Percentiles rank a stretch among this genome's conserved stretches.
Evolutionary conservation across 805 yeast species (phyloP).

Genomic region (Candida chauliodis): DNA sequence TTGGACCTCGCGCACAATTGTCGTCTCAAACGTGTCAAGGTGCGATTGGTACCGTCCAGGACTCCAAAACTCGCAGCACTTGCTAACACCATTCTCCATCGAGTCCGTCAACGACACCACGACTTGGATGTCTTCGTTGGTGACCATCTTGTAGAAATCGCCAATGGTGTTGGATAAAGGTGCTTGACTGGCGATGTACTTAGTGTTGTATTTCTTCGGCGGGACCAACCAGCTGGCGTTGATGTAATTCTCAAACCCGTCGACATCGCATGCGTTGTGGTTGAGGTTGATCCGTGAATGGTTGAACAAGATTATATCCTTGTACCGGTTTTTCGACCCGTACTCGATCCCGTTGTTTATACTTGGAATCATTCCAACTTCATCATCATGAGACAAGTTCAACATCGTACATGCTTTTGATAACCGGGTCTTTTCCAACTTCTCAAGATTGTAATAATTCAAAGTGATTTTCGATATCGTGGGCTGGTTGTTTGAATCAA

Average conservation of each 20-base stretch:
- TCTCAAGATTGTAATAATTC: conserved; percentile 63
- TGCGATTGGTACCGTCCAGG: conserved; percentile 47
- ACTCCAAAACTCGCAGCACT: conserved; percentile 79
- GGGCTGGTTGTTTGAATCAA: conserved; percentile 5
- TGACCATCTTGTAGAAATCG: conserved; percentile 81
- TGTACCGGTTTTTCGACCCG: conserved; percentile 80
- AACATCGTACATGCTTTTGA: conserved; percentile 27
- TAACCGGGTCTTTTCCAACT: conserved; percentile 64
- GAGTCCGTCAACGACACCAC: conserved; percentile 75
- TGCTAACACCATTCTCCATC: conserved; percentile 70
- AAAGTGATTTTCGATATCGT: conserved; percentile 13
- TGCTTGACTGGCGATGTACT: conserved; percentile 81
- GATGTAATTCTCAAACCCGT: conserved; percentile 54
- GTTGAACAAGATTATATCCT: conserved; percentile 84
- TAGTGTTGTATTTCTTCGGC: conserved; percentile 5
- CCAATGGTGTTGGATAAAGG: conserved; percentile 71
- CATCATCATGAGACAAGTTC: background rate
- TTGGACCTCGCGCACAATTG: conserved; percentile 20
- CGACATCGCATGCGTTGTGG: conserved; percentile 10
- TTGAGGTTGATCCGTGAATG: conserved; percentile 72
- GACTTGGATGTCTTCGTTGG: conserved; percentile 59
- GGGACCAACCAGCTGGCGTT: conserved; percentile 70
- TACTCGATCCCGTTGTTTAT: conserved; percentile 77
- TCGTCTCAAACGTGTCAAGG: conserved; percentile 22
- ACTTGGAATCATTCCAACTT: conserved; percentile 27